Evolutionary conservation across 306 rosid genomes (phyloP).

Genomic region (Fagus crenata): DNA sequence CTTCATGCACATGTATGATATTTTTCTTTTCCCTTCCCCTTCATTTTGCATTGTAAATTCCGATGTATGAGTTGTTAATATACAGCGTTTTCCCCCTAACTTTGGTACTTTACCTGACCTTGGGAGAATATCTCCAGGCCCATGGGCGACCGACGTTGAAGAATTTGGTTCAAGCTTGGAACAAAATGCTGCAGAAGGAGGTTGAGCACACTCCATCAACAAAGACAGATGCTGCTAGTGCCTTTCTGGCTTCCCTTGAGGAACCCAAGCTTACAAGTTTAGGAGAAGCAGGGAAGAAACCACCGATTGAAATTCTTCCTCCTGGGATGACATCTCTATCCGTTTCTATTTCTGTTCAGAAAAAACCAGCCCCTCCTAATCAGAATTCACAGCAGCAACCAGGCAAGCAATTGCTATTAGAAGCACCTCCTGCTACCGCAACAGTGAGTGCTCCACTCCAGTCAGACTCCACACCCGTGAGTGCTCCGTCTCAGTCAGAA

Average conservation of each 20-base stretch:
- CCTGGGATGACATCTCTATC: constrained; percentile 85
- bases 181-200: constrained; percentile 89
- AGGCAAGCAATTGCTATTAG: constrained; percentile 71
- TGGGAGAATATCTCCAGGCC: constrained; percentile 53
- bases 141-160: constrained; percentile 94
- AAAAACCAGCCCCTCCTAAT: constrained; percentile 61
- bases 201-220: constrained; percentile 66
- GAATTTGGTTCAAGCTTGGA: constrained; percentile 91
- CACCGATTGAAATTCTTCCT: constrained; percentile 90
- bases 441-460: constrained; percentile 41
- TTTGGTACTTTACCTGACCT: constrained; percentile 34
- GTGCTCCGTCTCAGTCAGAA: constrained; percentile 37
- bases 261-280: constrained; percentile 94
- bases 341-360: constrained; percentile 64
- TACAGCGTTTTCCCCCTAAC: constrained; percentile 6
- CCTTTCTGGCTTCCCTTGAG: constrained; percentile 88
- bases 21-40: background rate
- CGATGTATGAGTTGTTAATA: constrained; percentile 11
- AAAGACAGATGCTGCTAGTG: constrained; percentile 84
- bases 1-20: constrained; percentile 88
- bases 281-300: constrained; percentile 94
- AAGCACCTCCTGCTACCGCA: constrained; percentile 61
- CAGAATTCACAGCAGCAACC: constrained; percentile 62
- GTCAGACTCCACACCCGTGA: constrained; percentile 45
- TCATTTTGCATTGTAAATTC: background rate